Evolutionary conservation across 2,329 filamentous ascomycete species (phyloP), one percentile per base, ranked within the genome.

Genomic region (Epichloe sp.): DNA sequence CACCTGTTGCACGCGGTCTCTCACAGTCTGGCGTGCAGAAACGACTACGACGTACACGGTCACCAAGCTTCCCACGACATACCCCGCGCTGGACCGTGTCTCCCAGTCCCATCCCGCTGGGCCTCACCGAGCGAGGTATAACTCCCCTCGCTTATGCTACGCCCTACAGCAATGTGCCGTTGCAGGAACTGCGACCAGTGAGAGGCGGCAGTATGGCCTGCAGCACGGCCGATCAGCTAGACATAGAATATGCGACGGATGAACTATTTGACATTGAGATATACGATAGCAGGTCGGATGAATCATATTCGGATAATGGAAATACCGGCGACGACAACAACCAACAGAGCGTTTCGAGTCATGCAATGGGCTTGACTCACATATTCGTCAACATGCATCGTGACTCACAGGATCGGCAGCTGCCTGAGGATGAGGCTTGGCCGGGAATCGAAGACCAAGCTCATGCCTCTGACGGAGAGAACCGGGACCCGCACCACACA

Each of bases 71-170:
- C 21, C 68, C 70, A 1, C 70, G 72, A 11, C 73, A 75, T 54
- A 81, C 79, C 0, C 79, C 79, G 0, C 71, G 77, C 26, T 77
- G 73, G 70, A 81, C 75, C 52, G 68, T 67, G 34, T 77, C 66
- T 51, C 73, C 67, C 46, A 77, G 67, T 59, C 69, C 71, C 4
- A 63, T 67, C 54, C 68, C 66, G 4, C 60, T 66, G 35, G 61
- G 60, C 4, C 52, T 65, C 4, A 62, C 61, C 5, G 66, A 71
- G 44, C 63, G 55, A 2, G 65, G 64, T 14, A 71, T 70, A 12
- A 80, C 76, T 0, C 84, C 83, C 0, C 81, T 81, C 56, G 82
- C 80, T n/a, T 89, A 89, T 59, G 83, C 84, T 3, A 90, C 86
- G 0, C 86, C 86, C 0, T 75, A 83, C 61, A 88, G 84, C 59